phyloP scores from a whole-genome alignment of 148 eudicot genomes.

The Rhododendron vialii region DNA sequence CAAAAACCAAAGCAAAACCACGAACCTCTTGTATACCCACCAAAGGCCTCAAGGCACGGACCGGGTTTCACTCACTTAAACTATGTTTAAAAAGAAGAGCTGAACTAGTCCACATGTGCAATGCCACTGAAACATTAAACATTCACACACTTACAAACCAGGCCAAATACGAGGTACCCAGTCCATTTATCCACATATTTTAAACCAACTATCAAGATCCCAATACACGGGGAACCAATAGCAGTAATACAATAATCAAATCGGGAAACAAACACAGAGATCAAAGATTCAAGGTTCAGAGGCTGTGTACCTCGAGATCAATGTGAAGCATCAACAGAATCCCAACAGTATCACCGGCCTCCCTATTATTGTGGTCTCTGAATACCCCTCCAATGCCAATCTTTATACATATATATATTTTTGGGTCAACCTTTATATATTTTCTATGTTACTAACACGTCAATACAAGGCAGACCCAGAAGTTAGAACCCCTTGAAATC shows the following conservation, averaged over 20 bases:
- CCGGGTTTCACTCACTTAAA: constrained; percentile 22
- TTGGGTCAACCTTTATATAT: background rate
- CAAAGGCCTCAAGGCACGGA: constrained; percentile 16
- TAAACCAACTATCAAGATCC: constrained; percentile 12
- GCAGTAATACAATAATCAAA: constrained; percentile 4
- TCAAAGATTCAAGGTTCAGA: constrained; percentile 20
- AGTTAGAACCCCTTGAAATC: constrained; percentile 7
- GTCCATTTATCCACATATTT: background rate
- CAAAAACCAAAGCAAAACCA: background rate
- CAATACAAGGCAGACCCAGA: constrained; percentile 3
- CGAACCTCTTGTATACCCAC: constrained; percentile 17
- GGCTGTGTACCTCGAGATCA: constrained; percentile 34
- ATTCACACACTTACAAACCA: background rate
- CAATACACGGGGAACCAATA: constrained; percentile 5
- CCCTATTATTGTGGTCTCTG: constrained; percentile 51
- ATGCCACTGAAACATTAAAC: constrained; percentile 17
- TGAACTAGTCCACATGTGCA: constrained; percentile 11
- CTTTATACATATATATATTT: no score
- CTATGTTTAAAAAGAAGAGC: background rate
- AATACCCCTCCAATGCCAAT: constrained; percentile 7
- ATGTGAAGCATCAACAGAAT: constrained; percentile 17
- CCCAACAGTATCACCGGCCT: constrained; percentile 55
- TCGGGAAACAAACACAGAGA: constrained; percentile 11
- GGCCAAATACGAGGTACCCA: background rate
- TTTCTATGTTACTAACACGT: background rate